Percentiles rank a stretch among this genome's conserved stretches.
phyloP scores from a whole-genome alignment of 257 asterid species.

The Penstemon newberryi region DNA sequence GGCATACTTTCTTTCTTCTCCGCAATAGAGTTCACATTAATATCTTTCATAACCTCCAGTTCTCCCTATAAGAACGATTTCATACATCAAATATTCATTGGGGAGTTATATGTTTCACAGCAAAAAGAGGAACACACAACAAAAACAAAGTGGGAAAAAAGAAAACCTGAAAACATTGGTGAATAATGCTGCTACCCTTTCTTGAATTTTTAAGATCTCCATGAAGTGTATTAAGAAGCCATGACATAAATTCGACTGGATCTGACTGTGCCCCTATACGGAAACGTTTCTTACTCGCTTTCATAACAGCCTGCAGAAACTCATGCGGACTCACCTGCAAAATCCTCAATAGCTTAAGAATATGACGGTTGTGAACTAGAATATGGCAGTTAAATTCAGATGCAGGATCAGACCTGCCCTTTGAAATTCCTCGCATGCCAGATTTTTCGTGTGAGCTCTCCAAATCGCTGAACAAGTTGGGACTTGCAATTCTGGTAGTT shows the following conservation, averaged over 20 bases:
- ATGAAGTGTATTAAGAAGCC: constrained; percentile 92
- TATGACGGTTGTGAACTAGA: constrained; percentile 17
- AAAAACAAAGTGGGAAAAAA: neutral
- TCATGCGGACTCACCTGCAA: constrained; percentile 99
- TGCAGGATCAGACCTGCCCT: constrained; percentile 72
- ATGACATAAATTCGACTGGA: constrained; percentile 94
- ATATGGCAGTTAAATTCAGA: neutral
- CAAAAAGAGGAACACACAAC: neutral
- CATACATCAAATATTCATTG: constrained; percentile 1
- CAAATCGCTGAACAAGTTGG: constrained; percentile 90
- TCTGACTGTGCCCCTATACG: constrained; percentile 92
- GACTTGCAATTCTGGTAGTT: constrained; percentile 81
- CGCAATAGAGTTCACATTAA: constrained; percentile 43
- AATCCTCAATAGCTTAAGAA: constrained; percentile 23
- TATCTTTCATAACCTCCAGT: constrained; percentile 85
- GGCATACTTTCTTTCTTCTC: constrained; percentile 55
- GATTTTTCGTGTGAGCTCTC: constrained; percentile 95
- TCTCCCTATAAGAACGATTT: constrained; percentile 64
- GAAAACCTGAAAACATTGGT: constrained; percentile 89
- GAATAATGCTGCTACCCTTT: constrained; percentile 75
- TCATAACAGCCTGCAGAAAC: constrained; percentile 95
- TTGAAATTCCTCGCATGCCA: constrained; percentile 96
- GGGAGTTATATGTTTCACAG: constrained; percentile 8
- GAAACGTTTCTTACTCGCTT: constrained; percentile 83
- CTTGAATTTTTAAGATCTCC: constrained; percentile 64